A percentile compares a stretch with the other conserved stretches of the same genome.
phyloP scores from a whole-genome alignment of 2,329 filamentous ascomycete species.

The Xylariaceae sp. region DNA sequence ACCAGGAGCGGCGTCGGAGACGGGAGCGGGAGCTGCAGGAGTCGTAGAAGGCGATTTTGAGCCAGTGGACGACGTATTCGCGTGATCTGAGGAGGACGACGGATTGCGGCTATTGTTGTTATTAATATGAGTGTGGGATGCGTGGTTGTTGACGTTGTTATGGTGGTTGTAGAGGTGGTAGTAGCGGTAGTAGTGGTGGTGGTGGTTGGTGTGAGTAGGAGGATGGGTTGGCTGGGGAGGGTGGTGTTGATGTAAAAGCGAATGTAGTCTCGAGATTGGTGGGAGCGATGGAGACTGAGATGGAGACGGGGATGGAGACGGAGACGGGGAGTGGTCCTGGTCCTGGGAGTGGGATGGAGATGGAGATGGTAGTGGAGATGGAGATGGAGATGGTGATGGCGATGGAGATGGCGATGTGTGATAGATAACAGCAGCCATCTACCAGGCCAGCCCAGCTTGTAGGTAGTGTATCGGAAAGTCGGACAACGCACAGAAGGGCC shows the following conservation, averaged over 20 bases:
- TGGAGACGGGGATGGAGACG: neutral
- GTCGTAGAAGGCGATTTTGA: neutral
- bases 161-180: constrained; percentile 1
- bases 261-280: constrained; percentile 12
- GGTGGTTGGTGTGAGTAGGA: constrained; percentile 18
- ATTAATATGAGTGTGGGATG: neutral
- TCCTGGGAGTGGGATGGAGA: constrained; percentile 3
- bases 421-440: constrained; percentile 21
- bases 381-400: neutral
- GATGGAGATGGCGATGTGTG: constrained; percentile 10
- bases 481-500: constrained; percentile 7
- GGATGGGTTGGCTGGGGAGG: constrained; percentile 16
- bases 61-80: neutral
- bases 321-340: neutral
- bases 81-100: neutral
- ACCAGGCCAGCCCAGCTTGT: constrained; percentile 3
- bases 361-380: neutral
- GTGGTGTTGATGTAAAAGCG: constrained; percentile 19
- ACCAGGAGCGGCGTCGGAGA: neutral
- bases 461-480: constrained; percentile 2
- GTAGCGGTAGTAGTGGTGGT: neutral
- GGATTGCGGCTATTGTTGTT: neutral
- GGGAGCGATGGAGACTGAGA: constrained; percentile 2
- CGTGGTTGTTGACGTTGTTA: neutral
- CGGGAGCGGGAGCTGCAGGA: constrained; percentile 1